Base-by-base conservation (phyloP, 2,329 filamentous ascomycete species). In the Pseudogymnoascus sp. region DNA sequence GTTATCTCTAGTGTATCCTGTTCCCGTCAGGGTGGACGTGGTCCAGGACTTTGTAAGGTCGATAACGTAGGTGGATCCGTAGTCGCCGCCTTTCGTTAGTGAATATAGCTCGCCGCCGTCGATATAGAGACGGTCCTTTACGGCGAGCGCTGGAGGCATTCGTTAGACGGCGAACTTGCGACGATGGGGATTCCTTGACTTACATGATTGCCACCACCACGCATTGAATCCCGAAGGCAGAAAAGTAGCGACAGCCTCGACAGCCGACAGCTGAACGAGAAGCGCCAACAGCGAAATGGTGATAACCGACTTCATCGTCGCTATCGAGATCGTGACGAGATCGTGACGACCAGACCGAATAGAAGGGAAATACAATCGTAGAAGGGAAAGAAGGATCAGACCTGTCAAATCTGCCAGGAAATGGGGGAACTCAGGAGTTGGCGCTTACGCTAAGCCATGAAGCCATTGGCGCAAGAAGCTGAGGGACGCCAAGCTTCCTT, bases 11-110 rank as follows among this genome's bases (percentile, higher is more conserved):
- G 47, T 11, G 47, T 57, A 57, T 57, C 47, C 47, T 31, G 47
- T 57, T 13, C 47, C 47, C n/a, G 15, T 3, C 5, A 57, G 9
- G 17, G 65, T 64, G 3, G 66, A 63, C n/a, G 64, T 67, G 3
- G 64, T 63, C 66, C 66, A 68, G 2, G 64, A 65, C 13, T 38
- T 61, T 15, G 60, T 63, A 13, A 68, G 60, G 31, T 67, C 66
- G 21, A 67, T 67, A 6, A 64, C 64, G 8, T 65, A 36, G 2
- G 65, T 68, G 4, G 63, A 11, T 33, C n/a, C 26, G 19, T 57
- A 19, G 26, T 1, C 5, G 5, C n/a, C 26, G 26, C 47, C 47
- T 33, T 19, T 17, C 9, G 47, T 31, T 9, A 13, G n/a, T 17
- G 47, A 53, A 19, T 57, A 57, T 9, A 57, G 8, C 47, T 57